Percentiles rank a stretch among this genome's conserved stretches.
These are phyloP conservation scores for Colletotrichum tabaci DNA, from an alignment of 2,329 filamentous ascomycete genomes.

Conservation along the genomic window DNA sequence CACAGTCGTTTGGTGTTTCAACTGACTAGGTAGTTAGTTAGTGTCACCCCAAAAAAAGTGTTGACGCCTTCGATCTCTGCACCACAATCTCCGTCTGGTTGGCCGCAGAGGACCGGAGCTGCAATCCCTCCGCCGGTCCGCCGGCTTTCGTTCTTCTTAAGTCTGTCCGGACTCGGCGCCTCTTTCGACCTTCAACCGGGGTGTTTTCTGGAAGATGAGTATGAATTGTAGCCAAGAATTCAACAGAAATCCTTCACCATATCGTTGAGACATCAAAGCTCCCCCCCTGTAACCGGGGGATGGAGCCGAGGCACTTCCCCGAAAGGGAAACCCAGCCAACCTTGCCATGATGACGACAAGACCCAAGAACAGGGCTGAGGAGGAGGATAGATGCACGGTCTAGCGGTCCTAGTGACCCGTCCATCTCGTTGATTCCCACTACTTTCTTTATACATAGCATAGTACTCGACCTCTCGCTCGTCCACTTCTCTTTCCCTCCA, in stretches of 20 bases:
- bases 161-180: neutral
- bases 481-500: neutral
- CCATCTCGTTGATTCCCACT: conserved; percentile 26
- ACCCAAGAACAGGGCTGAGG: conserved; percentile 29
- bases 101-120: neutral
- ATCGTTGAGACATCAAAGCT: conserved; percentile 4
- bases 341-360: conserved; percentile 25
- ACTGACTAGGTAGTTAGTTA: neutral
- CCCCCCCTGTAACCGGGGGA: conserved; percentile 9
- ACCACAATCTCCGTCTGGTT: neutral
- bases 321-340: conserved; percentile 25
- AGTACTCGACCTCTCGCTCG: neutral
- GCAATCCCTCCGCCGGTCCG: conserved; percentile 14
- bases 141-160: neutral
- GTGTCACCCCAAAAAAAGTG: neutral
- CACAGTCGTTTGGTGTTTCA: neutral
- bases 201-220: neutral
- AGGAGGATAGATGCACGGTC: neutral
- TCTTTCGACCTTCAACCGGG: neutral
- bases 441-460: conserved; percentile 21
- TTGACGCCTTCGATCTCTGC: neutral
- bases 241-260: neutral
- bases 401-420: conserved; percentile 29
- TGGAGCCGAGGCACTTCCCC: conserved; percentile 26
- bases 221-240: neutral